These are phyloP conservation scores for Lactarius quietus DNA, from an alignment of 768 basidiomycete genomes.

Conservation along the genomic window DNA sequence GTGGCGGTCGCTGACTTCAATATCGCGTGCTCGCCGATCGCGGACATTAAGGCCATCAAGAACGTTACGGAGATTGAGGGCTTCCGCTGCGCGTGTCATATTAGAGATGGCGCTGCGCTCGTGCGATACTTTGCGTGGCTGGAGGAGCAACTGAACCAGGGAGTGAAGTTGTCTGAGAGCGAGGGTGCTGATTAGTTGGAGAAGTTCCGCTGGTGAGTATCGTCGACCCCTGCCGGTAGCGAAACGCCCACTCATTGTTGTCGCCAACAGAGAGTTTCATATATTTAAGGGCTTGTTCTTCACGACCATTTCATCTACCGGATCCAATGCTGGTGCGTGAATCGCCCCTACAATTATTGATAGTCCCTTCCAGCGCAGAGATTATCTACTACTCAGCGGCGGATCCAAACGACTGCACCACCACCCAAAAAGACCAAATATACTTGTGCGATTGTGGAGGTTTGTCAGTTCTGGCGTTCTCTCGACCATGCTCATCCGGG, in stretches of 20 bases:
- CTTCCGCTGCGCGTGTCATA: conserved; percentile 82
- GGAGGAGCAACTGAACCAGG: conserved; percentile 71
- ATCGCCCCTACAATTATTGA: not conserved
- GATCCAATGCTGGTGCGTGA: conserved; percentile 82
- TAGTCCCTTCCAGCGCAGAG: conserved; percentile 40
- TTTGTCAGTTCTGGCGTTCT: conserved; percentile 27
- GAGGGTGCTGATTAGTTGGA: conserved; percentile 78
- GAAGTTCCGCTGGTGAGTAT: conserved; percentile 70
- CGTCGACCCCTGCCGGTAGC: not conserved
- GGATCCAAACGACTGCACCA: conserved; percentile 64
- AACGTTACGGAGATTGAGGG: conserved; percentile 81
- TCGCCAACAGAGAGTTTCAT: conserved; percentile 57
- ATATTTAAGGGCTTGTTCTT: conserved; percentile 89
- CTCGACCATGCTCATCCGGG: not conserved
- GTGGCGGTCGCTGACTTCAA: conserved; percentile 73
- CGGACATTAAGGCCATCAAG: conserved; percentile 78
- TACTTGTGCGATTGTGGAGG: conserved; percentile 89
- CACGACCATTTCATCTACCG: conserved; percentile 86
- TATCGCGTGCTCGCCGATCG: conserved; percentile 66
- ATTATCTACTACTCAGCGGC: conserved; percentile 96
- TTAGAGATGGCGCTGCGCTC: conserved; percentile 87
- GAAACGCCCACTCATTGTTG: not conserved
- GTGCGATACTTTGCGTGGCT: conserved; percentile 93
- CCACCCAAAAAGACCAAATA: conserved; percentile 72
- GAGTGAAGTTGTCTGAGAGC: conserved; percentile 65